These are phyloP conservation scores for Erysimum cheiranthoides DNA, from an alignment of 345 rosid species.

Conservation along the genomic window DNA sequence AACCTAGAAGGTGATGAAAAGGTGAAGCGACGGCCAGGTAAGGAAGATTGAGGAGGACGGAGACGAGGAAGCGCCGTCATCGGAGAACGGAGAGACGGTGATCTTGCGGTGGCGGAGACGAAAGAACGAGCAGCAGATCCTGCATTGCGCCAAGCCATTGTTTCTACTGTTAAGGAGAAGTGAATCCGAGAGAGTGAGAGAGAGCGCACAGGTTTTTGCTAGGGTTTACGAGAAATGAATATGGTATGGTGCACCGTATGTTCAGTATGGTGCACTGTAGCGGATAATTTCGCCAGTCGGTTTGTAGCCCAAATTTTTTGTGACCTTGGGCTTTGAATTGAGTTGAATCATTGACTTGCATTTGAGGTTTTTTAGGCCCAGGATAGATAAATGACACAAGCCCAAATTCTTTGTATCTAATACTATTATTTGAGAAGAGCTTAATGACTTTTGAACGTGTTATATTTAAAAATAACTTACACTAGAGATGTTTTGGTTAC, in stretches of 20 bases:
- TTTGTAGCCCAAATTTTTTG: neutral
- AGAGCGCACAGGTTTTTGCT: slow-evolving; percentile 27
- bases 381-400: no score
- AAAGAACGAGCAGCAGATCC: slow-evolving; percentile 53
- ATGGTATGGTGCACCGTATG: neutral
- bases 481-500: no score
- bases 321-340: neutral
- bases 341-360: no score
- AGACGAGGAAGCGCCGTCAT: slow-evolving; percentile 62
- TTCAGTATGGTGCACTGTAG: slow-evolving; percentile 16
- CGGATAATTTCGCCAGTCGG: neutral
- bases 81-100: slow-evolving; percentile 61
- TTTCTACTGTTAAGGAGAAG: slow-evolving; percentile 20
- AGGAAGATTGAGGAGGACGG: slow-evolving; percentile 59
- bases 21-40: slow-evolving; percentile 68
- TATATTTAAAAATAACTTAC: no score
- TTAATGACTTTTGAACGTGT: no score
- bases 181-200: neutral
- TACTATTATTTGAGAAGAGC: no score
- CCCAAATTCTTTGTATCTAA: no score
- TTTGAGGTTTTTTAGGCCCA: neutral
- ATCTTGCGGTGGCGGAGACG: slow-evolving; percentile 59
- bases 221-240: slow-evolving; percentile 46
- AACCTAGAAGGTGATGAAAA: slow-evolving; percentile 73
- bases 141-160: slow-evolving; percentile 58